Evolutionary conservation across 805 yeast genomes (phyloP), one percentile per base, ranked within the genome.

Genomic region (Nakazawaea populi): DNA sequence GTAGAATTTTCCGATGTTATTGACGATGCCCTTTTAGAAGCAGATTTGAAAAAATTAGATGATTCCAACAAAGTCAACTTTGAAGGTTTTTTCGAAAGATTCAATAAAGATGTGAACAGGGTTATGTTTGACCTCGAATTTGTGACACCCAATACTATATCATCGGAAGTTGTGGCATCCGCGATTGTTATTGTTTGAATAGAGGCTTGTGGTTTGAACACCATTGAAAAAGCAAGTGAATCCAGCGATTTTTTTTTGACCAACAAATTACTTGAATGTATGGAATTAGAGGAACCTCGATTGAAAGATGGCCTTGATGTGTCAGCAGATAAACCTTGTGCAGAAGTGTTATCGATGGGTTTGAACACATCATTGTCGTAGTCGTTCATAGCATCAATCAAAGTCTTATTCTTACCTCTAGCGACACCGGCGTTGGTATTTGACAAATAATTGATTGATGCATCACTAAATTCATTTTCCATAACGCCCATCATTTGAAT

Each of bases 401-500:
- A 71, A 0, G 83, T 71, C 46, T 63, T 63, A 5, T 69, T 62
- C 12, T 68, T 62, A 11, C 50, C 55, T 38, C 48, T 48, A 18
- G 24, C 24, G 24, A 18, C 24, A 55, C 61, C 51, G 43, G 60
- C 46, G 54, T 37, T 37, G 65, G 59, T 10, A 6, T 18, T 18
- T 18, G 71, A 74, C 47, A 90, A 67, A 47, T 84, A 76, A 14
- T 82, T 83, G 9, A 91, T 77, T 7, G 82, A 79, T 6, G 86
- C 79, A 10, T 85, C 80, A 56, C 83, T 81, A 52, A 83, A 72
- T 60, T 94, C 97, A 58, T 88, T 89, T 60, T 92, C 98, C 85
- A 92, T 89, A 6, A 94, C 79, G 0, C 98, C 98, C 95, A 92
- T 92, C 97, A 94, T 94, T 64, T 94, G 98, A 18, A 94, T 68